A percentile compares a stretch with the other conserved stretches of the same genome.
These are phyloP conservation scores for Boletus edulis DNA, from an alignment of 768 basidiomycete species.

Conservation along the genomic window DNA sequence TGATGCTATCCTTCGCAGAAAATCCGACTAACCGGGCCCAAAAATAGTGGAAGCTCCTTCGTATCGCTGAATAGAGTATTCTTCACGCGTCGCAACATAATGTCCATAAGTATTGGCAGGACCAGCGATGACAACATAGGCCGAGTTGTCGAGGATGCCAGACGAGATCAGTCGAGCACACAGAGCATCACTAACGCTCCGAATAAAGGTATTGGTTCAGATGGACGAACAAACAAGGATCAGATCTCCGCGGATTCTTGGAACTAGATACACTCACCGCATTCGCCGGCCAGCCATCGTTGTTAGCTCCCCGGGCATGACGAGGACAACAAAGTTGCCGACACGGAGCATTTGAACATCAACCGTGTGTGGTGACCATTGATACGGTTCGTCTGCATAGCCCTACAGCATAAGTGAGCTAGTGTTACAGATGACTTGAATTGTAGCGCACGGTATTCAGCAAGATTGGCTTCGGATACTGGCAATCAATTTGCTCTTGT, in stretches of 20 bases:
- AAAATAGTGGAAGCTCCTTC: constrained; percentile 82
- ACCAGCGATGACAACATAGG: constrained; percentile 75
- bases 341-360: constrained; percentile 76
- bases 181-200: constrained; percentile 54
- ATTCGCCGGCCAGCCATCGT: constrained; percentile 81
- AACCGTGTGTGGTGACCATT: constrained; percentile 72
- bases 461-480: constrained; percentile 75
- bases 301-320: constrained; percentile 77
- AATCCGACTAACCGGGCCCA: constrained; percentile 58
- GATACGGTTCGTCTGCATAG: constrained; percentile 62
- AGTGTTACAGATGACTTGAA: background rate
- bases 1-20: background rate
- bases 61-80: constrained; percentile 73
- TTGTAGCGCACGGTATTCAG: constrained; percentile 49
- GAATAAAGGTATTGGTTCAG: background rate
- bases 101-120: constrained; percentile 83
- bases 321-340: constrained; percentile 72
- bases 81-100: constrained; percentile 71
- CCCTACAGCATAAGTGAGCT: constrained; percentile 44
- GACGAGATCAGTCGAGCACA: constrained; percentile 61
- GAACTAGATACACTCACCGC: constrained; percentile 43
- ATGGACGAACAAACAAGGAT: background rate
- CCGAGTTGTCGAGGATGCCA: constrained; percentile 61
- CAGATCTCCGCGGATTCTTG: background rate
- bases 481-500: constrained; percentile 63